Base-by-base conservation (phyloP, 2,329 filamentous ascomycete genomes). In the Hypoxylon sp. region DNA sequence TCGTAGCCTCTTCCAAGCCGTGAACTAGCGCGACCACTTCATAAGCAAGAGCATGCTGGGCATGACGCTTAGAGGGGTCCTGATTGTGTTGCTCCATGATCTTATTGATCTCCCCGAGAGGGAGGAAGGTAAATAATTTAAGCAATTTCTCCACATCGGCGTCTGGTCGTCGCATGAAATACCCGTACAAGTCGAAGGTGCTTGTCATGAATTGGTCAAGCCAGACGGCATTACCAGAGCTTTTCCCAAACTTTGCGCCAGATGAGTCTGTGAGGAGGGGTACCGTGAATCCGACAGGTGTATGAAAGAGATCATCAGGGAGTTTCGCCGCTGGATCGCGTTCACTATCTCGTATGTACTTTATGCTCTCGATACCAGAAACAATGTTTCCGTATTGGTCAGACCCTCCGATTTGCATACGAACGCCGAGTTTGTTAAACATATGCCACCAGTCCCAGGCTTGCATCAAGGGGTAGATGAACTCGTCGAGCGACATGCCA, bases 381-480 rank as follows among this genome's bases (percentile, higher is more conserved):
- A 97, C 87, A 71, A 99, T 98, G 81, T 99, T 99, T 70, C 96
- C 96, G 78, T 91, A 98, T 81, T 99, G 96, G 78, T 99, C 96
- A 5, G 94, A 94, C 42, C 96, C 96, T 64, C 96, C 96, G 57
- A 99, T 93, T 81, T 99, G 94, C 78, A 98, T 87, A 77, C 94
- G 91, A 9, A 94, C 85, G 9, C 33, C 52, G 87, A 85, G 56
- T 85, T 87, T 86, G 68, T 74, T 79, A 80, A 92, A 97, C 82
- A 98, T 87, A 73, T 92, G 86, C 93, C 93, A 98, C 88, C 94
- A 99, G 79, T 99, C 96, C 92, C 94, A 98, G 22, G 92, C 94
- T 79, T 99, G 96, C 75, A 98, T 88, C 14, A 99, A 82, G 0
- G 97, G 96, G 77, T 99, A 99, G 46, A 90, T 88, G 80, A 99